These are phyloP conservation scores for Escallonia herrerae DNA, from an alignment of 129 eudicot species.

Conservation along the genomic window DNA sequence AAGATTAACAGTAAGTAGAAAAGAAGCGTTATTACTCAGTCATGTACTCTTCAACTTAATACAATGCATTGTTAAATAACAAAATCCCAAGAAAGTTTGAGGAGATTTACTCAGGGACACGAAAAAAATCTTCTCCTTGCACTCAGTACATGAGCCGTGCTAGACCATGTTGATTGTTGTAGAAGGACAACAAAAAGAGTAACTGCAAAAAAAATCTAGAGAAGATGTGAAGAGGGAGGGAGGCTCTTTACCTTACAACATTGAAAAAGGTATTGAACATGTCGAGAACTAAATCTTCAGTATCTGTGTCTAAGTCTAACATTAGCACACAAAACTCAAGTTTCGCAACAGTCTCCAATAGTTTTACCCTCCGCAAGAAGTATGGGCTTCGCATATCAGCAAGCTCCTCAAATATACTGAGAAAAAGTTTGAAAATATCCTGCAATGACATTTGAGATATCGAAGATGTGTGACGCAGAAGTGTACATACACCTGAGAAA, in stretches of 20 bases:
- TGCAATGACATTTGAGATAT: slow-evolving; percentile 27
- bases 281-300: slow-evolving; percentile 64
- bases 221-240: neutral
- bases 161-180: no score
- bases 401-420: slow-evolving; percentile 75
- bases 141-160: no score
- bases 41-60: neutral
- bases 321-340: slow-evolving; percentile 65
- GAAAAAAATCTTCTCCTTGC: no score
- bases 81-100: neutral
- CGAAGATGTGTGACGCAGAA: slow-evolving; percentile 1
- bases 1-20: no score
- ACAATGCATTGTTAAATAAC: neutral
- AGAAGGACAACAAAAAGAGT: no score
- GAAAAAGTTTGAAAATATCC: slow-evolving; percentile 71
- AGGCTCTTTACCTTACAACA: slow-evolving; percentile 53
- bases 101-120: no score
- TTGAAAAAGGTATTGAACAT: slow-evolving; percentile 70
- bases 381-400: slow-evolving; percentile 56
- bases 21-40: no score
- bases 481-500: neutral
- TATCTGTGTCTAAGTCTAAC: slow-evolving; percentile 75
- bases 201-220: no score
- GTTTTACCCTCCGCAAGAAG: slow-evolving; percentile 53
- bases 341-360: slow-evolving; percentile 77